Base-by-base conservation (phyloP, 495 filamentous ascomycete genomes). In the Hypoxylon fuscum region DNA sequence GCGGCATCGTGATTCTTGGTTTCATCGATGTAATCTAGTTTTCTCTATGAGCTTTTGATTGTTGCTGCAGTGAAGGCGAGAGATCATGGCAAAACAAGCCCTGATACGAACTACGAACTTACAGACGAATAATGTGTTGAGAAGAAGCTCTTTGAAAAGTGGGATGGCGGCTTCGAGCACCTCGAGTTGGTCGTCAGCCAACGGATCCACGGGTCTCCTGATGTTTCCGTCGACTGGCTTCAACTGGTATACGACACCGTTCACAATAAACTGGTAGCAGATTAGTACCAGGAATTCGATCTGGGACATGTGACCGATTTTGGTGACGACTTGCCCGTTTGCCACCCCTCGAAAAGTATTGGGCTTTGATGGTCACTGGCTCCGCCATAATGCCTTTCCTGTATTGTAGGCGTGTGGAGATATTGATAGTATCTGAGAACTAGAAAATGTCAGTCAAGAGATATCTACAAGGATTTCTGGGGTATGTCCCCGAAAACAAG, bases 61-160 rank as follows among this genome's bases (percentile, higher is more conserved):
- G 4, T 8, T 23, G 11, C 15, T 43, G 21, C 17, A 27, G 12
- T 18, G 21, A n/a, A 18, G 9, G 4, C 4, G 7, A 7, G 21
- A n/a, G 17, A 23, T 44, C 10, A 2, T n/a, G 11, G 9, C 20
- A 3, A 7, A 2, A 45, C 3, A 14, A 22, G 3, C 25, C 25
- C 8, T 27, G 42, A 45, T 15, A 25, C 8, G 4, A 12, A 17
- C 8, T 8, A 11, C 7, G 12, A n/a, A 57, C 67, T 56, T 21
- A 69, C 67, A 35, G 22, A 85, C 81, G 57, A 86, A 86, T 61
- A 93, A 84, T 21, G 83, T 82, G 69, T 93, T 93, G 59, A 89
- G 87, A 42, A 75, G 72, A 18, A 91, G 79, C 51, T 86, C 71
- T 51, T 74, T 64, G 42, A 93, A 76, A 56, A 79, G 74, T 15